Evolutionary conservation across 495 filamentous ascomycete genomes (phyloP).

Genomic region (Neurospora africana): DNA sequence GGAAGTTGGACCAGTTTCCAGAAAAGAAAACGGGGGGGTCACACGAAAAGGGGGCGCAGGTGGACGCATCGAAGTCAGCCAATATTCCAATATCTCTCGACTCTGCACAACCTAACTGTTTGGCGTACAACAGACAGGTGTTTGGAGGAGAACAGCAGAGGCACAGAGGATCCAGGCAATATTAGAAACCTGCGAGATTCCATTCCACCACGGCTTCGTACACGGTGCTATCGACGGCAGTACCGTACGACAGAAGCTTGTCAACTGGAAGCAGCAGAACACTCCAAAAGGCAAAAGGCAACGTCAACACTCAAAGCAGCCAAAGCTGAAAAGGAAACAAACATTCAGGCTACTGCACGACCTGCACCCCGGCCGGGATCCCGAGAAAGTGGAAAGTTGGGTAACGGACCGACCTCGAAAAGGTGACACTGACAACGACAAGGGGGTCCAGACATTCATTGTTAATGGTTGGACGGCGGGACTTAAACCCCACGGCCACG

Average conservation of each 20-base stretch:
- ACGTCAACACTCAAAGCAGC: background rate
- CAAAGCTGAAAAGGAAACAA: background rate
- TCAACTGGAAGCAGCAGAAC: background rate
- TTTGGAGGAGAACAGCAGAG: background rate
- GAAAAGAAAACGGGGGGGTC: background rate
- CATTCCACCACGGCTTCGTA: background rate
- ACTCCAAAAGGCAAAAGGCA: background rate
- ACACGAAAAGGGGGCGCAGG: background rate
- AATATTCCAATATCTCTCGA: background rate
- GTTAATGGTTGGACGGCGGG: background rate
- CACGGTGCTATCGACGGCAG: background rate
- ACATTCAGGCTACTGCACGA: background rate
- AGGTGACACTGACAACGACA: background rate
- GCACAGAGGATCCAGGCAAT: background rate
- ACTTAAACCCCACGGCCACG: background rate
- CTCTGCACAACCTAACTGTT: background rate
- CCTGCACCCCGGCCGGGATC: background rate
- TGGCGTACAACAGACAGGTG: background rate
- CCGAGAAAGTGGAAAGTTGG: background rate
- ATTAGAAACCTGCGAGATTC: background rate
- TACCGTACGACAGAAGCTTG: background rate
- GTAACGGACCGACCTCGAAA: background rate
- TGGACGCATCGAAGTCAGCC: background rate
- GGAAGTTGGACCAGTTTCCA: background rate
- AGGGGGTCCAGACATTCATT: background rate